Percentiles rank a stretch among this genome's conserved stretches.
Evolutionary conservation across 257 asterid species (phyloP).

Genomic region (Solanum medicagineum): DNA sequence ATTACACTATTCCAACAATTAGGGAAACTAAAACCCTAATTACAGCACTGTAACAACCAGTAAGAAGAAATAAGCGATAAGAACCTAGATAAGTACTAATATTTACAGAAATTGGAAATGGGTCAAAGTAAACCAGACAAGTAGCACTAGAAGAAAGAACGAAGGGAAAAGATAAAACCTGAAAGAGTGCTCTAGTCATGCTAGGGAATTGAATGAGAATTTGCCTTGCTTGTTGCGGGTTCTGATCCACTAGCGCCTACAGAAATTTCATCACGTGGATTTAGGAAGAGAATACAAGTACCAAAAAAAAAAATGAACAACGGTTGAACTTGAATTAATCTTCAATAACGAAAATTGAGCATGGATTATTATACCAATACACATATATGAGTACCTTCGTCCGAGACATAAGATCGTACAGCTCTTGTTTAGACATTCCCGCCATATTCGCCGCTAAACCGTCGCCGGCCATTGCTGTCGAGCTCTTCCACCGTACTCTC

Average conservation of each 20-base stretch:
- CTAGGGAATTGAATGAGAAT: conserved; percentile 86
- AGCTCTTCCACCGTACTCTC: conserved; percentile 19
- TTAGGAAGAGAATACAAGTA: not conserved
- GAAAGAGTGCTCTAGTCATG: conserved; percentile 86
- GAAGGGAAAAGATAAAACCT: conserved; percentile 31
- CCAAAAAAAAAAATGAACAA: not conserved
- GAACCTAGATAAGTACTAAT: not conserved
- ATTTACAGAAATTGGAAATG: not conserved
- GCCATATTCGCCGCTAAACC: conserved; percentile 54
- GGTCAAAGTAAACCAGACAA: not conserved
- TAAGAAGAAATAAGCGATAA: not conserved
- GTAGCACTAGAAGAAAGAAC: not conserved
- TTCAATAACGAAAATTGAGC: not conserved
- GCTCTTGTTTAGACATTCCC: conserved; percentile 85
- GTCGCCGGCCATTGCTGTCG: conserved; percentile 51
- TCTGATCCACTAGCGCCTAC: conserved; percentile 79
- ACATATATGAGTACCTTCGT: conserved; percentile 51
- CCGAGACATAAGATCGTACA: conserved; percentile 86
- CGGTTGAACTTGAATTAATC: not conserved
- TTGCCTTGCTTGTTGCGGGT: conserved; percentile 87
- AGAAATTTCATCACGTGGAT: not conserved
- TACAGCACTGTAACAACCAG: not conserved
- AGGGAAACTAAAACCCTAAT: not conserved
- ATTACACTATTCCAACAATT: not conserved
- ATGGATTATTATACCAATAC: not conserved